Evolutionary conservation across 495 filamentous ascomycete species (phyloP).

Genomic region (Aspergillus carlsbadensis): DNA sequence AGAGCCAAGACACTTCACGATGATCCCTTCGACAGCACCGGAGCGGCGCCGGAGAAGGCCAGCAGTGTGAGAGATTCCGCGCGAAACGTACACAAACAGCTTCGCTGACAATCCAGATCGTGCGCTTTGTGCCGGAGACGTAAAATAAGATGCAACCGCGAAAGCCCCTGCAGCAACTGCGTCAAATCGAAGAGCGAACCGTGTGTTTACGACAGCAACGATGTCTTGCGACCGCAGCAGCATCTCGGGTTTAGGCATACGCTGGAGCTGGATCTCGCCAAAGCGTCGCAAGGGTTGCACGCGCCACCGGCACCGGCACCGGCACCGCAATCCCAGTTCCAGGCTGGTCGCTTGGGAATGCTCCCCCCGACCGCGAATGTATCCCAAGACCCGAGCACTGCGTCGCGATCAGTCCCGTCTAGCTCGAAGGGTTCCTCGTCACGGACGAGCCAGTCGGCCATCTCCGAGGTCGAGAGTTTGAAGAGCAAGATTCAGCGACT

Average conservation of each 20-base stretch:
- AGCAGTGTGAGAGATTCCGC: constrained; percentile 33
- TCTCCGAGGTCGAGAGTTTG: constrained; percentile 36
- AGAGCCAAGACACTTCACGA: background rate
- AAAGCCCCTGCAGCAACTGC: constrained; percentile 53
- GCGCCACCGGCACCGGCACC: background rate
- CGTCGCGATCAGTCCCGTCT: constrained; percentile 16
- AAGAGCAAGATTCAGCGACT: constrained; percentile 40
- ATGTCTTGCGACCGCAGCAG: constrained; percentile 9
- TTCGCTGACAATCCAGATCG: constrained; percentile 31
- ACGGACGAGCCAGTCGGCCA: constrained; percentile 25
- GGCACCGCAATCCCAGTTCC: no score
- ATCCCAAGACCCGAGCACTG: background rate
- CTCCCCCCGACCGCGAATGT: background rate
- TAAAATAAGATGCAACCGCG: constrained; percentile 51
- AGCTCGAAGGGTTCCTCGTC: constrained; percentile 30
- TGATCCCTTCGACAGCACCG: constrained; percentile 17
- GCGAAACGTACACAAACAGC: background rate
- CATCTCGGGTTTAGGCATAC: constrained; percentile 10
- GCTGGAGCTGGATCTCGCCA: background rate
- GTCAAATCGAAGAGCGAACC: constrained; percentile 38
- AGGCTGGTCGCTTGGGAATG: background rate
- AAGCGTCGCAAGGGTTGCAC: background rate
- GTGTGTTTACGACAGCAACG: constrained; percentile 41
- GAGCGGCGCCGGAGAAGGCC: constrained; percentile 48
- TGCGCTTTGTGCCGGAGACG: constrained; percentile 47